Evolutionary conservation across 139 green algal species (phyloP).

Genomic region (Gonium pectorale): DNA sequence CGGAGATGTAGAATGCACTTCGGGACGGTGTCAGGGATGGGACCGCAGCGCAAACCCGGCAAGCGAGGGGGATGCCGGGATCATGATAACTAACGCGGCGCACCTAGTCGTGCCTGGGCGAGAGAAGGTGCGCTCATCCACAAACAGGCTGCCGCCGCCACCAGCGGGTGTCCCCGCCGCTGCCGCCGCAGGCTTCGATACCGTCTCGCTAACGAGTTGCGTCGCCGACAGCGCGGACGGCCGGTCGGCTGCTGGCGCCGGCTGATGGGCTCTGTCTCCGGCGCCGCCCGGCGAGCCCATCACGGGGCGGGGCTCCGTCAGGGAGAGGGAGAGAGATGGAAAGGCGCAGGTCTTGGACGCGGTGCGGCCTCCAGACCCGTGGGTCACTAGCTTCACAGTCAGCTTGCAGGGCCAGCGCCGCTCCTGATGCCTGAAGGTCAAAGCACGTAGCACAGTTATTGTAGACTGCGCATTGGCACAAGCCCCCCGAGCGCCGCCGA

Average conservation of each 20-base stretch:
- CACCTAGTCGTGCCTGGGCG: neutral
- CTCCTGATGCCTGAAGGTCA: slow-evolving; percentile 15
- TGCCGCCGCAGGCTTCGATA: neutral
- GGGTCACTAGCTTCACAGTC: slow-evolving; percentile 8
- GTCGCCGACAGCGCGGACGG: neutral
- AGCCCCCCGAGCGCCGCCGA: no score
- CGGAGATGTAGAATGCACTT: no score
- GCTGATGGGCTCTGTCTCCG: neutral
- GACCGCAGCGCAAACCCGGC: no score
- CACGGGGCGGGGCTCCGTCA: no score
- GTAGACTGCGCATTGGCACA: neutral
- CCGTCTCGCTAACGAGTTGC: neutral
- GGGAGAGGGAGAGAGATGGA: neutral
- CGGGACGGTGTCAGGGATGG: no score
- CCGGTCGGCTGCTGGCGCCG: neutral
- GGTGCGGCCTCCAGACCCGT: neutral
- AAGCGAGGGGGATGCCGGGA: no score
- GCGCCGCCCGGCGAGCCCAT: no score
- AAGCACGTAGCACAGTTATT: neutral
- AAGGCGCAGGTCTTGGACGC: slow-evolving; percentile 7
- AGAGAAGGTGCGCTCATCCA: slow-evolving; percentile 16
- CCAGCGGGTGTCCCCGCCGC: neutral
- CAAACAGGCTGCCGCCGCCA: neutral
- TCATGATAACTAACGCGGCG: no score
- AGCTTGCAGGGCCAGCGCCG: slow-evolving; percentile 1